A percentile compares a stretch with the other conserved stretches of the same genome.
Evolutionary conservation across 139 green algal genomes (phyloP).

Genomic region (Diplosphaera chodatii): DNA sequence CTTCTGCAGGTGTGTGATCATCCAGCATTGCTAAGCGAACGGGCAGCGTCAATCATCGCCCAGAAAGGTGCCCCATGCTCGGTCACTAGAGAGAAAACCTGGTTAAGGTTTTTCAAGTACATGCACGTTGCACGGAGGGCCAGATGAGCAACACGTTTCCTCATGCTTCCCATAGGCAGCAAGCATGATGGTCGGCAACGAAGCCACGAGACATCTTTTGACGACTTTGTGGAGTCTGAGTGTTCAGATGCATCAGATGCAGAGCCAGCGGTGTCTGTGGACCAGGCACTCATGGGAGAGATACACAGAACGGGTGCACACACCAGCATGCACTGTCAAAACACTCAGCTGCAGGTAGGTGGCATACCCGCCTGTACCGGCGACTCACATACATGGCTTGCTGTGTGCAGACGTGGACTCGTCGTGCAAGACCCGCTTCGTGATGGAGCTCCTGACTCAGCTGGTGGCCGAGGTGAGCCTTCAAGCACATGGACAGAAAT

Average conservation of each 20-base stretch:
- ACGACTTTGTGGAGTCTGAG: not conserved
- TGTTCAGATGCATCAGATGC: not conserved
- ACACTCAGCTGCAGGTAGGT: too few species aligned
- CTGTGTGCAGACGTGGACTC: conserved; percentile 24
- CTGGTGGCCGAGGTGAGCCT: conserved; percentile 40
- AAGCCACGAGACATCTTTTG: not conserved
- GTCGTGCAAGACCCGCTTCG: conserved; percentile 79
- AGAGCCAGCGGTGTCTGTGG: not conserved
- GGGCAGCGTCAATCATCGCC: conserved; percentile 19
- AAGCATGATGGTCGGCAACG: too few species aligned
- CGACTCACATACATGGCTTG: not conserved
- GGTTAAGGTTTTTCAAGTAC: too few species aligned
- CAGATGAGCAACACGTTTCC: too few species aligned
- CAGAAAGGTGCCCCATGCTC: too few species aligned
- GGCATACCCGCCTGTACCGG: not conserved
- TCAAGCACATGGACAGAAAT: too few species aligned
- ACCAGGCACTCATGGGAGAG: conserved; percentile 12
- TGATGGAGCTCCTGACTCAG: conserved; percentile 64
- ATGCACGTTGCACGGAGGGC: too few species aligned
- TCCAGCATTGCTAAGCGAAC: conserved; percentile 73
- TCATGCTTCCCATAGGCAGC: too few species aligned
- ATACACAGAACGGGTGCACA: conserved; percentile 17
- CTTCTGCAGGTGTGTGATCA: conserved; percentile 67
- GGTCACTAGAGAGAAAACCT: too few species aligned
- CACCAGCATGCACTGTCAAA: not conserved